A percentile compares a stretch with the other conserved stretches of the same genome.
These are phyloP conservation scores for Urochloa ruziziensis DNA, from an alignment of 176 grass and related monocot species.

Conservation along the genomic window DNA sequence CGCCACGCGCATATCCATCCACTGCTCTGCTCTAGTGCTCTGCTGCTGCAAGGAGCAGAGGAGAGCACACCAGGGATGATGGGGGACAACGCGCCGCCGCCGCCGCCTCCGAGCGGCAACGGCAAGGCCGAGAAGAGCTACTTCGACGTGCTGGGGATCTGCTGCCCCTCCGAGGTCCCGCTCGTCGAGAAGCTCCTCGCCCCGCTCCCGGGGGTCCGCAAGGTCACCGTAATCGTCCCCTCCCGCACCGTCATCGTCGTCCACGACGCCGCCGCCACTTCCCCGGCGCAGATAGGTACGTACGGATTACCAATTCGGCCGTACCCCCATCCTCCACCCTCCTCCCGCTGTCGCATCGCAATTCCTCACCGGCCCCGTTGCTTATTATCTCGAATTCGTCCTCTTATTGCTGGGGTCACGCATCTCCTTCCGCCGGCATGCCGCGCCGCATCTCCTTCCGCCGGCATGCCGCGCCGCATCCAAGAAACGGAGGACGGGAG, in stretches of 20 bases:
- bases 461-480: no score
- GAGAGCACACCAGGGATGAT: conserved; percentile 5
- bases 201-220: conserved; percentile 58
- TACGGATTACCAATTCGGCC: no score
- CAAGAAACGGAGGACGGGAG: no score
- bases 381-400: no score
- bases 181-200: conserved; percentile 72
- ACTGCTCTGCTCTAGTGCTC: no score
- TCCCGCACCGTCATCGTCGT: conserved; percentile 89
- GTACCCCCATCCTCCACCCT: no score
- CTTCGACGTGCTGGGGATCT: conserved; percentile 95
- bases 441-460: no score
- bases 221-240: conserved; percentile 81
- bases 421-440: no score
- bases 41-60: neutral
- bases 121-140: conserved; percentile 78
- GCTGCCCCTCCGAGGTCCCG: conserved; percentile 88
- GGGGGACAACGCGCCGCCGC: neutral
- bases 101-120: neutral
- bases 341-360: no score
- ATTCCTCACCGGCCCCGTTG: no score
- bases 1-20: no score
- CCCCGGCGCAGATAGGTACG: conserved; percentile 75
- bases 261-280: conserved; percentile 58
- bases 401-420: no score